These are phyloP conservation scores for Dendrobium officinale DNA, from an alignment of 106 monocot species.

Conservation along the genomic window DNA sequence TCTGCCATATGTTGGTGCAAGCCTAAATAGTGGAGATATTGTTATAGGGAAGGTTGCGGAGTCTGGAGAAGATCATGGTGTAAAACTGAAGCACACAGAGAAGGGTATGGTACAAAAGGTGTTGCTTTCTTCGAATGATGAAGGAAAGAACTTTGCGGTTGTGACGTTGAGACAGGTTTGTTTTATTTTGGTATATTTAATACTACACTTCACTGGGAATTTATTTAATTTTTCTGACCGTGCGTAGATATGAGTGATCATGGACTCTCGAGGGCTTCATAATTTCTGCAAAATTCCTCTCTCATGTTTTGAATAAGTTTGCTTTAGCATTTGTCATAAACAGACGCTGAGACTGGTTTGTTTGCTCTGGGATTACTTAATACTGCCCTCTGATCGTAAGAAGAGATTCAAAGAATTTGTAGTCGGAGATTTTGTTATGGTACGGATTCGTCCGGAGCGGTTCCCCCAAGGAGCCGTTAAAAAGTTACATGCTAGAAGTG, in stretches of 20 bases:
- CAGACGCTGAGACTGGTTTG: slow-evolving; percentile 76
- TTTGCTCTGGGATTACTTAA: neutral
- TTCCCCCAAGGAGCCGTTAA: too few relatives aligned
- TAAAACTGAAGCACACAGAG: slow-evolving; percentile 89
- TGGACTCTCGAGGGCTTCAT: neutral
- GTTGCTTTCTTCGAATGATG: slow-evolving; percentile 85
- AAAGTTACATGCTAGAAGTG: too few relatives aligned
- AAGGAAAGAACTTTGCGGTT: slow-evolving; percentile 82
- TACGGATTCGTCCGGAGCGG: too few relatives aligned
- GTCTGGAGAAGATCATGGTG: slow-evolving; percentile 66
- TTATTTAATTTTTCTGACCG: neutral
- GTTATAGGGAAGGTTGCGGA: slow-evolving; percentile 79
- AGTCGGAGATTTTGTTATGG: too few relatives aligned
- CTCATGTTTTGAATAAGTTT: neutral
- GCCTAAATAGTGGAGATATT: slow-evolving; percentile 78
- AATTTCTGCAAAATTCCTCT: neutral
- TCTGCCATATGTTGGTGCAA: slow-evolving; percentile 72
- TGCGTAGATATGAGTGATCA: neutral
- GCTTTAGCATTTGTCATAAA: neutral
- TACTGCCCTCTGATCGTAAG: neutral
- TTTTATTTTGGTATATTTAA: neutral
- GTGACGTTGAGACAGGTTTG: slow-evolving; percentile 89
- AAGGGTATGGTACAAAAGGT: slow-evolving; percentile 91
- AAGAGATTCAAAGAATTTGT: too few relatives aligned
- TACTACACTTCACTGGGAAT: neutral